Percentiles rank a stretch among this genome's conserved stretches.
phyloP scores from a whole-genome alignment of 345 rosid species.

The Microcos paniculata region DNA sequence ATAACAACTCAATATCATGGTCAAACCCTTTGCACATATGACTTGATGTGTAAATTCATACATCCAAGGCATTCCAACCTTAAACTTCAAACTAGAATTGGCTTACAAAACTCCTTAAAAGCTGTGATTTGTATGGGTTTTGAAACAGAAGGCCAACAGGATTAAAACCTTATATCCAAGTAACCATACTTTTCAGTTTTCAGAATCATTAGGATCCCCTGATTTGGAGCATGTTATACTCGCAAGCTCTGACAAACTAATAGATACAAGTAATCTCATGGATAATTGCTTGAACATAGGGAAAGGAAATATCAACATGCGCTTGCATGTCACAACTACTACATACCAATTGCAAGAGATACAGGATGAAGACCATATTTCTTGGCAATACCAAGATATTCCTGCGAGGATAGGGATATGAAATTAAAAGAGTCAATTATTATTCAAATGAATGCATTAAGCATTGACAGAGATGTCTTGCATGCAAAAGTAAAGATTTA shows the following conservation, averaged over 20 bases:
- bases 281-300: background rate
- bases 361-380: slow-evolving; percentile 48
- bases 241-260: background rate
- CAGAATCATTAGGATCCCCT: background rate
- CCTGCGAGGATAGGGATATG: slow-evolving; percentile 29
- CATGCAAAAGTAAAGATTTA: background rate
- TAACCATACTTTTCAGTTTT: background rate
- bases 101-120: background rate
- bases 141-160: background rate
- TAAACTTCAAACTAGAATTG: background rate
- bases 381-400: slow-evolving; percentile 40
- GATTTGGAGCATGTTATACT: background rate
- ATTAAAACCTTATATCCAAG: background rate
- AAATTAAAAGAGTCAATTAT: slow-evolving; percentile 4
- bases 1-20: background rate
- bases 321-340: background rate
- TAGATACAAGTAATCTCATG: background rate
- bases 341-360: slow-evolving; percentile 48
- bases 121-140: background rate
- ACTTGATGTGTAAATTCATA: background rate
- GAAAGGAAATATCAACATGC: background rate
- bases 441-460: background rate
- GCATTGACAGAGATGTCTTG: background rate
- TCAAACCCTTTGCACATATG: background rate
- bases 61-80: background rate